Percentiles rank a stretch among this genome's conserved stretches.
Evolutionary conservation across 2,329 filamentous ascomycete species (phyloP).

Genomic region (Acephala macrosclerotiorum): DNA sequence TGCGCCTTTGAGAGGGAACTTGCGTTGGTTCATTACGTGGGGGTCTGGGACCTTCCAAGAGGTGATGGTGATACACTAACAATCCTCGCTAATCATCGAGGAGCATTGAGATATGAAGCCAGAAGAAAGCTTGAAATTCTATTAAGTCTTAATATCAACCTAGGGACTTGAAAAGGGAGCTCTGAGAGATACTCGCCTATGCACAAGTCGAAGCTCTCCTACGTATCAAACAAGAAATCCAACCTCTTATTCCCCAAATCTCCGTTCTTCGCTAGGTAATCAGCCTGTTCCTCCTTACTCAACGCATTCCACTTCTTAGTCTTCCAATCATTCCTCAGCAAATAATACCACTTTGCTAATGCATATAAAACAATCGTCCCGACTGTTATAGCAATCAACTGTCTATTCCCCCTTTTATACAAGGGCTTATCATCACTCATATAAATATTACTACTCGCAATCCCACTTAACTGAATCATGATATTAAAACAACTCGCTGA

Average conservation of each 20-base stretch:
- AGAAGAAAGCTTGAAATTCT: too few relatives aligned
- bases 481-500: slow-evolving; percentile 64
- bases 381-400: slow-evolving; percentile 44
- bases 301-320: slow-evolving; percentile 29
- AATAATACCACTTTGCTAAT: slow-evolving; percentile 49
- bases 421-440: slow-evolving; percentile 53
- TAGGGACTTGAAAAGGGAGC: too few relatives aligned
- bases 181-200: too few relatives aligned
- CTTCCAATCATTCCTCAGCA: slow-evolving; percentile 47
- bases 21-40: too few relatives aligned
- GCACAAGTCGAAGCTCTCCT: slow-evolving; percentile 11
- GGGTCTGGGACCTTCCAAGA: too few relatives aligned
- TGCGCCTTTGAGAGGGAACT: too few relatives aligned
- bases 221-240: slow-evolving; percentile 43
- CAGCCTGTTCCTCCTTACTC: slow-evolving; percentile 47
- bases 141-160: too few relatives aligned
- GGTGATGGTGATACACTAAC: too few relatives aligned
- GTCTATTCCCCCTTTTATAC: slow-evolving; percentile 51
- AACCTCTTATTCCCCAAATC: slow-evolving; percentile 48
- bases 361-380: slow-evolving; percentile 45
- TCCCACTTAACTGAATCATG: slow-evolving; percentile 55
- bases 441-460: slow-evolving; percentile 57
- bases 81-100: too few relatives aligned
- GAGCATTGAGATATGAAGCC: too few relatives aligned
- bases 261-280: slow-evolving; percentile 51